Evolutionary conservation across 2,329 filamentous ascomycete genomes (phyloP).

Genomic region (Alternaria sp.): DNA sequence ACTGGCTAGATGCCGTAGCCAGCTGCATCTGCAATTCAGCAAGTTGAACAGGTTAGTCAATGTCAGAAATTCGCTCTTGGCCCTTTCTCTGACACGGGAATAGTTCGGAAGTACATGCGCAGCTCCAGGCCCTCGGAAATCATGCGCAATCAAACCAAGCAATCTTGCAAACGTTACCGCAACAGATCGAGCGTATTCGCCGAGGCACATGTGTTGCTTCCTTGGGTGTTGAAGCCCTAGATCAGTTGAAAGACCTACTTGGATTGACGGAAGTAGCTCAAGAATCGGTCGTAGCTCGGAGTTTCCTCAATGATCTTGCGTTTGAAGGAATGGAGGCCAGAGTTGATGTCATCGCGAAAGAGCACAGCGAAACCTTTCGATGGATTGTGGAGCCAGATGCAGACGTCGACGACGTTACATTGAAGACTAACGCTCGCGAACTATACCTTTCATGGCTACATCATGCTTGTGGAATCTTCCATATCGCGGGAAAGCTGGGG

Average conservation of each 20-base stretch:
- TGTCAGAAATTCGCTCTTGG: fast-evolving
- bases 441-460: not conserved
- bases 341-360: too few species aligned
- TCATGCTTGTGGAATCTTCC: not conserved
- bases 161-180: not conserved
- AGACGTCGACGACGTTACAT: too few species aligned
- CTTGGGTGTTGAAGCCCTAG: not conserved
- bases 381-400: not conserved
- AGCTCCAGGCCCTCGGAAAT: not conserved
- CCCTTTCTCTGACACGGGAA: not conserved
- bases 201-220: not conserved
- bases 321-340: too few species aligned
- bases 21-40: not conserved
- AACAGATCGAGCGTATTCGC: not conserved
- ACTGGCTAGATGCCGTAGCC: not conserved
- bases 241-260: not conserved
- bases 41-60: not conserved
- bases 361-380: not conserved
- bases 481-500: not conserved
- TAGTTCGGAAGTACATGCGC: not conserved
- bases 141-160: not conserved
- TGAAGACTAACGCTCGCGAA: not conserved
- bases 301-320: not conserved
- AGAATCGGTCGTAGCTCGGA: too few species aligned
- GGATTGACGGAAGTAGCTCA: not conserved